Evolutionary conservation across 2,329 filamentous ascomycete species (phyloP), one percentile per base, ranked within the genome.

Genomic region (Sporothrix sp.): DNA sequence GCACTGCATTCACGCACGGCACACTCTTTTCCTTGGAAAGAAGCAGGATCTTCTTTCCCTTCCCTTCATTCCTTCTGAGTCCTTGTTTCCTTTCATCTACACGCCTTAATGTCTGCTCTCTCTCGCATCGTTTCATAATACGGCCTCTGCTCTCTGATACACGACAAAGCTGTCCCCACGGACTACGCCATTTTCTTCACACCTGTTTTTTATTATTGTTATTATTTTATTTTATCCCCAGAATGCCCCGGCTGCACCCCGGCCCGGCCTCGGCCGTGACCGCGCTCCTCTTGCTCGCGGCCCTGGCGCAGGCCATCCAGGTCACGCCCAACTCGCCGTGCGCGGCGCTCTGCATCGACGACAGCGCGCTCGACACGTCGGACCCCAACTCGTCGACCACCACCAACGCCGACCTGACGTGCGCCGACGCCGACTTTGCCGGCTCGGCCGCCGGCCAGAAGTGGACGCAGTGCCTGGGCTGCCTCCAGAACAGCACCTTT

Each of bases 321-420:
- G 74, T 77, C 45, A 68, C 75, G 11, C 72, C 75, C 28, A 70
- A 73, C 55, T 79, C 76, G 39, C 76, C 75, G 7, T 79, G 76
- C 57, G 62, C 74, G 14, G 66, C 69, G n/a, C 60, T 71, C 54
- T 79, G 76, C 57, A 52, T 70, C 35, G 72, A 75, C 60, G 63
- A 65, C 7, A 53, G 59, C n/a, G 58, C 58, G 28, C 62, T 69
- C 28, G 68, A 74, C 46, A 54, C 58, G n/a, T 69, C 71, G 2
- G 68, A 73, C 53, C 67, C 73, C 10, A 67, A 68, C 39, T 71
- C 72, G 9, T 74, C 69, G 38, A 68, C 63, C 49, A 76, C 71
- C 0, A 53, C 46, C 5, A 66, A 68, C 47, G 59, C 64, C 4
- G 74, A 76, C 53, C 71, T 78, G 37, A 65, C 66, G 25, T 79